Evolutionary conservation across 768 basidiomycete species (phyloP).

Genomic region (Boletus vermiculosoides): DNA sequence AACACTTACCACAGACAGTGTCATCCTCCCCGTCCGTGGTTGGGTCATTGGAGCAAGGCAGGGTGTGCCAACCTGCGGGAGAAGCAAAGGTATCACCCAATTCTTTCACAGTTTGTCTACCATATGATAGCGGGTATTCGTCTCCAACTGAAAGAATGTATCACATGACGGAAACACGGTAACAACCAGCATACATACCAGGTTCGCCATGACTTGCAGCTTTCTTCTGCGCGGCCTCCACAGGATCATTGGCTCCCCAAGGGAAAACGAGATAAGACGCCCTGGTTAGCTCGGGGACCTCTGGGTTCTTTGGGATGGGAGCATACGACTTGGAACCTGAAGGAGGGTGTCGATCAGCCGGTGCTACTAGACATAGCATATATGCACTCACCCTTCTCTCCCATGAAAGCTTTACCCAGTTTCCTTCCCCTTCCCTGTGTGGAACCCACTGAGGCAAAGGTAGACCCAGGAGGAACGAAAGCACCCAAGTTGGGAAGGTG

Average conservation of each 20-base stretch:
- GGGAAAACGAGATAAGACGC: conserved; percentile 67
- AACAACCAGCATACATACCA: conserved; percentile 7
- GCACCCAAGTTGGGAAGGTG: conserved; percentile 27
- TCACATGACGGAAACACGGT: neutral
- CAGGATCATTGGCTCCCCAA: conserved; percentile 87
- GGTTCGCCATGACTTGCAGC: conserved; percentile 12
- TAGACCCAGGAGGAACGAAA: conserved; percentile 23
- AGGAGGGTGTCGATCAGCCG: neutral
- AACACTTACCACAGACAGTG: conserved; percentile 9
- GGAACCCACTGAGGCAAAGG: conserved; percentile 17
- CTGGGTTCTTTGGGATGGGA: conserved; percentile 12
- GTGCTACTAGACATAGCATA: neutral
- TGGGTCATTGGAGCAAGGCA: conserved; percentile 74
- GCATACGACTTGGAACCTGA: conserved; percentile 11
- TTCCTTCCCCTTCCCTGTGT: conserved; percentile 5
- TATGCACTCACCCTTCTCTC: conserved; percentile 14
- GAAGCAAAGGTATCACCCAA: conserved; percentile 76
- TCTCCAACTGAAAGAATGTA: neutral
- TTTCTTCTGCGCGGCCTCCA: conserved; percentile 40
- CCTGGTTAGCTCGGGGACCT: conserved; percentile 24
- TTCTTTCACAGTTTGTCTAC: conserved; percentile 48
- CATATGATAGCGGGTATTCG: conserved; percentile 19
- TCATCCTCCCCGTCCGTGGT: conserved; percentile 19
- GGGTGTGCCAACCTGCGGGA: conserved; percentile 88
- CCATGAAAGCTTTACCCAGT: conserved; percentile 11